Conservation (phyloP, 768 basidiomycete genomes). For the Leucocoprinus birnbaumii region DNA sequence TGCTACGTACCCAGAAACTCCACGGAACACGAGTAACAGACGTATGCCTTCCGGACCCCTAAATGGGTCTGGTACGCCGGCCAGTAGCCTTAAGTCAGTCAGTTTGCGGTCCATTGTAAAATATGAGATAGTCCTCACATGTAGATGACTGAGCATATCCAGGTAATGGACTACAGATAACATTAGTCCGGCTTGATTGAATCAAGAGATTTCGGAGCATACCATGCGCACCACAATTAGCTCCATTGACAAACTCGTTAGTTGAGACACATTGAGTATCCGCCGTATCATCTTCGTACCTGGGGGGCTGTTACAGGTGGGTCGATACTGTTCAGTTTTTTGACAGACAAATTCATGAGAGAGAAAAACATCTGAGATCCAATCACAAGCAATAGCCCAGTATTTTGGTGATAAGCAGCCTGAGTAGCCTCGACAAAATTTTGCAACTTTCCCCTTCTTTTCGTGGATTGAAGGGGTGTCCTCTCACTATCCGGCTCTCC, state of each 20-base stretch:
- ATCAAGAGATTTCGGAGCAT: not conserved
- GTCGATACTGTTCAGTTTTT: slow-evolving; percentile 21
- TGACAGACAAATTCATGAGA: slow-evolving; percentile 20
- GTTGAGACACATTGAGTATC: not conserved
- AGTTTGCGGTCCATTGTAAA: not conserved
- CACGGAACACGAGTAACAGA: slow-evolving; percentile 51
- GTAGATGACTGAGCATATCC: slow-evolving; percentile 14
- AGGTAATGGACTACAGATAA: slow-evolving; percentile 13
- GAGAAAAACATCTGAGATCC: slow-evolving; percentile 20
- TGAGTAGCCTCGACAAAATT: not conserved
- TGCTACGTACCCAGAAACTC: slow-evolving; percentile 65
- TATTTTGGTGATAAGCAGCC: slow-evolving; percentile 10
- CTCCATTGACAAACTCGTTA: slow-evolving; percentile 1
- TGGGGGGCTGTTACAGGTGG: slow-evolving; percentile 20
- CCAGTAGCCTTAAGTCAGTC: slow-evolving; percentile 31
- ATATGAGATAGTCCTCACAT: slow-evolving; percentile 12
- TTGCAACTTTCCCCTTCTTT: not conserved
- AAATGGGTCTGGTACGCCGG: slow-evolving; percentile 47
- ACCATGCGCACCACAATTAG: slow-evolving; percentile 18
- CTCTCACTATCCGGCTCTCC: too few relatives aligned
- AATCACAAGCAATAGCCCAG: slow-evolving; percentile 18
- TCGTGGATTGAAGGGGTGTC: too few relatives aligned
- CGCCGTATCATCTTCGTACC: slow-evolving; percentile 7
- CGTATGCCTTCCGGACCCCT: slow-evolving; percentile 71
- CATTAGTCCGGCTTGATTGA: not conserved